A percentile compares a stretch with the other conserved stretches of the same genome.
phyloP scores from a whole-genome alignment of 495 filamentous ascomycete species.

The Penicillium goetzii region DNA sequence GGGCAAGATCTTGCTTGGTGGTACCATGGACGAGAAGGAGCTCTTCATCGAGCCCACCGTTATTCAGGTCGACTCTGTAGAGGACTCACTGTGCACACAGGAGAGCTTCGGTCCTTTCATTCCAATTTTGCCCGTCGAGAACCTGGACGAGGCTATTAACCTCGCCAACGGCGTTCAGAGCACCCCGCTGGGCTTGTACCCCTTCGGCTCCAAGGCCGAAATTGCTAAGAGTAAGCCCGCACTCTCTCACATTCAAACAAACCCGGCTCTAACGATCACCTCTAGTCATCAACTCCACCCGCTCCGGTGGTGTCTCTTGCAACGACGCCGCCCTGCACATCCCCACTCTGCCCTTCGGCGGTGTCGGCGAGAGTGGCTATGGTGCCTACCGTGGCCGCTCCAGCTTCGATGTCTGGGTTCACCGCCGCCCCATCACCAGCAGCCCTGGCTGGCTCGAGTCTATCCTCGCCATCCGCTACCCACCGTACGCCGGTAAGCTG shows the following conservation, averaged over 20 bases:
- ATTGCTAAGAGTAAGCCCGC: constrained; percentile 61
- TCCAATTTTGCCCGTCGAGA: constrained; percentile 72
- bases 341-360: constrained; percentile 82
- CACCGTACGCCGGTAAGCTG: constrained; percentile 72
- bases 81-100: constrained; percentile 76
- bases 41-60: constrained; percentile 86
- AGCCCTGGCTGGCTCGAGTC: constrained; percentile 83
- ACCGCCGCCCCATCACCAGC: constrained; percentile 73
- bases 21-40: constrained; percentile 75
- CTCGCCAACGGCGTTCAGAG: constrained; percentile 75
- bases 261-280: constrained; percentile 18
- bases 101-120: constrained; percentile 93
- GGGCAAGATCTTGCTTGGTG: constrained; percentile 86
- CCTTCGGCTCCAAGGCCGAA: constrained; percentile 80
- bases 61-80: constrained; percentile 70
- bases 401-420: constrained; percentile 82
- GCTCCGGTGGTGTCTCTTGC: constrained; percentile 76
- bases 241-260: neutral
- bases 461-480: constrained; percentile 76
- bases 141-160: constrained; percentile 78
- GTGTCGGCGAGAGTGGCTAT: constrained; percentile 82
- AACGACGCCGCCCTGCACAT: constrained; percentile 89
- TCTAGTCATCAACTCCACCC: constrained; percentile 62
- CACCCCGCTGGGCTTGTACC: constrained; percentile 80
- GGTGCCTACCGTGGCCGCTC: constrained; percentile 84